Percentiles rank a stretch among this genome's conserved stretches.
Conservation (phyloP, 108 stramenopile genomes). For the Discostella pseudostelligera region DNA sequence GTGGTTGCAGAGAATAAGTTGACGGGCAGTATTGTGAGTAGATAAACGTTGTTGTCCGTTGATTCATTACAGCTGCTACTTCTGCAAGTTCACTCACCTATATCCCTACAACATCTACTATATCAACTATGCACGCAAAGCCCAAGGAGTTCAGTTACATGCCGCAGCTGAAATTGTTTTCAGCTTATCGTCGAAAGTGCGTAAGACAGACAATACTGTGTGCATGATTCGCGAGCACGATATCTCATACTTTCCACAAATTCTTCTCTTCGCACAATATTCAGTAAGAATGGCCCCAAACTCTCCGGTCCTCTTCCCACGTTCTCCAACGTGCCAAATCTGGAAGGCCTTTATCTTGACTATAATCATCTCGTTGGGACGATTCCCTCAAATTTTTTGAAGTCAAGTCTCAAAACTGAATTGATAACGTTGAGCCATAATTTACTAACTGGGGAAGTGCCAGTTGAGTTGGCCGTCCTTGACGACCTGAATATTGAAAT, state of each 20-base stretch:
- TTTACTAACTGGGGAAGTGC: constrained; percentile 49
- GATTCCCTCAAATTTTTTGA: constrained; percentile 38
- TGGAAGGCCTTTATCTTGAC: constrained; percentile 61
- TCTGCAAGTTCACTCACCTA: too few species aligned
- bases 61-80: too few species aligned
- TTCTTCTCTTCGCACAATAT: not conserved
- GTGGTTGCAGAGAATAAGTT: constrained; percentile 58
- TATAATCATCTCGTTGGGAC: constrained; percentile 53
- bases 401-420: constrained; percentile 40
- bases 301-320: constrained; percentile 60
- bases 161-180: constrained; percentile 51
- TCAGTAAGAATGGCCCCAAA: constrained; percentile 38
- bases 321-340: constrained; percentile 54
- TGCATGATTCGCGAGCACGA: constrained; percentile 11
- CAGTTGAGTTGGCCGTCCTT: constrained; percentile 46
- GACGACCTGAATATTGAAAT: constrained; percentile 67
- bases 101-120: too few species aligned
- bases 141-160: constrained; percentile 51
- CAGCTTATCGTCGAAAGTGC: constrained; percentile 31
- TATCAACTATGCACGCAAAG: too few species aligned
- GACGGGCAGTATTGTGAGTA: constrained; percentile 61
- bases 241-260: not conserved
- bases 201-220: too few species aligned
- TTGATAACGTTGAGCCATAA: constrained; percentile 53
- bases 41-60: too few species aligned